Conservation (phyloP, 352 stramenopile species). For the Globisporangium lucens region DNA sequence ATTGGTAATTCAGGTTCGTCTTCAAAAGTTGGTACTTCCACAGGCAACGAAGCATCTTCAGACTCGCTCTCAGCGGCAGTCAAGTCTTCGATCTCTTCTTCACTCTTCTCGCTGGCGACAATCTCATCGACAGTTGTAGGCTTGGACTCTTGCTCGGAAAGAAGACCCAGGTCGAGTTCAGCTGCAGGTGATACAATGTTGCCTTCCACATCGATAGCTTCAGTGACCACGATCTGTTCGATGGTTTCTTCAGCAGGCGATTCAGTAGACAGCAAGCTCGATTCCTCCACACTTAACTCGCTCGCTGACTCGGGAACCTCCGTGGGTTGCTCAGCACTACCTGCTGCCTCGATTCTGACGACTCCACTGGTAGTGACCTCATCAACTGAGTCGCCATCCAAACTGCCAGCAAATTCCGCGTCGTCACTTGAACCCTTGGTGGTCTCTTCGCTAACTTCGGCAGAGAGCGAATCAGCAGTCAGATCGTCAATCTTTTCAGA, state of each 20-base stretch:
- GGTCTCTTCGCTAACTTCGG: background rate
- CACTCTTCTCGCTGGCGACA: background rate
- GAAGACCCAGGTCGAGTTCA: background rate
- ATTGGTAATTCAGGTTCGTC: background rate
- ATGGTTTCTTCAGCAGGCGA: background rate
- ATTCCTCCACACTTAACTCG: background rate
- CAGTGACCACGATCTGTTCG: background rate
- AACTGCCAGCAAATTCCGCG: background rate
- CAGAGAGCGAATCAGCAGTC: background rate
- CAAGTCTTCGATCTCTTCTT: background rate
- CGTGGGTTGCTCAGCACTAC: background rate
- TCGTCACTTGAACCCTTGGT: background rate
- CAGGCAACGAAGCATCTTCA: background rate
- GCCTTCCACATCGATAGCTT: constrained; percentile 3
- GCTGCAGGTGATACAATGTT: constrained; percentile 2
- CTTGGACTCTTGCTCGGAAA: background rate
- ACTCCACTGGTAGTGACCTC: background rate
- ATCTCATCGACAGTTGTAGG: background rate
- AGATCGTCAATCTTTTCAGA: background rate
- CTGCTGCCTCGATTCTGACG: background rate
- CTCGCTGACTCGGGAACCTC: background rate
- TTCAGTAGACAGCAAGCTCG: background rate
- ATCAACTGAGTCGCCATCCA: background rate
- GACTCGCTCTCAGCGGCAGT: background rate
- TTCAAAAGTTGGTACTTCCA: background rate